Evolutionary conservation across 2,329 filamentous ascomycete genomes (phyloP).

Genomic region (Dothistroma pini): DNA sequence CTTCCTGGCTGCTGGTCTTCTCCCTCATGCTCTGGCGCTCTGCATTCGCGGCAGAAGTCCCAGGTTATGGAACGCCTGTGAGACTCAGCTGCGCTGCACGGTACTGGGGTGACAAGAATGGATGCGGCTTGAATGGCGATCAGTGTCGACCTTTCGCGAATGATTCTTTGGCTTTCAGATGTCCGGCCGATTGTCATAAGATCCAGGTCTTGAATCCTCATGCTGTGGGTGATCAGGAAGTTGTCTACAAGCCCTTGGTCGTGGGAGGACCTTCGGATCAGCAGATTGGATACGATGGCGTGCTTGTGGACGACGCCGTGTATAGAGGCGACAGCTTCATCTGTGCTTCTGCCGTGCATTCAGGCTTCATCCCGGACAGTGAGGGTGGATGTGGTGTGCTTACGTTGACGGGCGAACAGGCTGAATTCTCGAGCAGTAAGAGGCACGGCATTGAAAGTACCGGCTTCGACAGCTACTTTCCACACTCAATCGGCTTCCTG

Average conservation of each 20-base stretch:
- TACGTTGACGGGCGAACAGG: conserved; percentile 64
- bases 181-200: conserved; percentile 67
- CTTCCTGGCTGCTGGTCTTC: conserved; percentile 67
- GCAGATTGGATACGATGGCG: conserved; percentile 34
- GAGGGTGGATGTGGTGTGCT: conserved; percentile 81
- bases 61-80: conserved; percentile 63
- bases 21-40: conserved; percentile 64
- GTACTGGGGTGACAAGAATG: conserved; percentile 68
- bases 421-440: conserved; percentile 60
- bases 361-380: conserved; percentile 68
- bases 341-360: conserved; percentile 79
- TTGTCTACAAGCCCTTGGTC: conserved; percentile 54
- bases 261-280: conserved; percentile 50
- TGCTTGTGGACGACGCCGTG: conserved; percentile 49
- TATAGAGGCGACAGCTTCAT: conserved; percentile 91
- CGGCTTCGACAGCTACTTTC: conserved; percentile 83
- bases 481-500: conserved; percentile 77
- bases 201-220: conserved; percentile 66
- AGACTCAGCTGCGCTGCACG: conserved; percentile 64
- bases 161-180: conserved; percentile 68
- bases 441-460: conserved; percentile 73
- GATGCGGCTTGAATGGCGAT: conserved; percentile 70
- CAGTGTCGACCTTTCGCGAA: conserved; percentile 72
- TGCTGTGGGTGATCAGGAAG: conserved; percentile 66
- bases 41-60: conserved; percentile 57